Evolutionary conservation across 768 basidiomycete species (phyloP), one percentile per base, ranked within the genome.

Genomic region (Lactarius deliciosus): DNA sequence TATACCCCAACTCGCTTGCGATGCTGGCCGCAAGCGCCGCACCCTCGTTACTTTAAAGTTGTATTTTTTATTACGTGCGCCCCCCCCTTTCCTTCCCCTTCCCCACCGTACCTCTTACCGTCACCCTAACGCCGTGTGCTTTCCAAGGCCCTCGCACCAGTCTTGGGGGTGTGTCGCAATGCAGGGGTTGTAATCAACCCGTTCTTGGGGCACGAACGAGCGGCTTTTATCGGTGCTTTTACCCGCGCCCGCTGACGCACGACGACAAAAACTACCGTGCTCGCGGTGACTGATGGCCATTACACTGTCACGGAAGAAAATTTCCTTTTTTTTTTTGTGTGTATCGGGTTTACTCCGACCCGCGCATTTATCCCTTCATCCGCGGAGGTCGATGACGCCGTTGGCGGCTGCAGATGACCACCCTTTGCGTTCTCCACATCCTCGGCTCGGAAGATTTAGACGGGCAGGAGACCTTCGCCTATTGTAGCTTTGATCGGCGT

Each of bases 1-100:
- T 63, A 63, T 62, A 68, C 60, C 64, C 68, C 68, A 69, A 69
- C 68, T 69, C 68, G 61, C 53, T 57, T 61, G 65, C 65, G 18
- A 57, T 43, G 61, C 61, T 57, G 28, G 65, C 54, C 28, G 57
- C 65, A 53, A 54, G 65, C 65, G 68, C 61, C 53, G 22, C 65
- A 69, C 68, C 20, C 43, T 69, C 68, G 11, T 69, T 53, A 22
- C 47, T 67, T n/a, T 40, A 43, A 50, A 67, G 58, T 61, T 67
- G 61, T 67, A 62, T 67, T 67, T 38, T 58, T 61, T 59, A 54
- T 69, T 67, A 67, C 62, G 58, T 64, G 66, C 62, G 40, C 62
- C 30, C 16, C 25, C 22, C 18, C 25, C 30, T 22, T 25, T 5
- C 15, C 22, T 47, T 15, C 22, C 47, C 47, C 47, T 6, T 11